Conservation (phyloP, 805 yeast species). For the Candida methanosorbosa region DNA sequence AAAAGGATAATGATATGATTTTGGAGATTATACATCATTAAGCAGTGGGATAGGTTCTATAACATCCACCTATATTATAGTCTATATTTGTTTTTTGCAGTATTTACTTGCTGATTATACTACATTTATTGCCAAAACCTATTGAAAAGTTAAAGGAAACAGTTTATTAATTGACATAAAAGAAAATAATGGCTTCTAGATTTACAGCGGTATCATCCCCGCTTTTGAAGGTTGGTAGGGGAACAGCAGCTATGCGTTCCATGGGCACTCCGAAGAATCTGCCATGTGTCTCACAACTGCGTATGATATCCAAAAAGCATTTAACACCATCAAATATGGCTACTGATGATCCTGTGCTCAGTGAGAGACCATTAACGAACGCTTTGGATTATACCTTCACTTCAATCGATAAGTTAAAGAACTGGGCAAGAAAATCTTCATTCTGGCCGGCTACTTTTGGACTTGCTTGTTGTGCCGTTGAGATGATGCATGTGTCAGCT, state of each 20-base stretch:
- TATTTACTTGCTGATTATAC: no score
- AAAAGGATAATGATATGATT: no score
- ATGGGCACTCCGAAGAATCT: not conserved
- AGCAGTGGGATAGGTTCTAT: no score
- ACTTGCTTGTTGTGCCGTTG: constrained; percentile 89
- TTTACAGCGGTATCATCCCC: not conserved
- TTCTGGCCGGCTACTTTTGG: constrained; percentile 94
- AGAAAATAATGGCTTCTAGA: not conserved
- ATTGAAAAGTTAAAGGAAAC: no score
- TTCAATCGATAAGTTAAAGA: constrained; percentile 70
- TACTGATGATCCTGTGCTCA: constrained; percentile 62
- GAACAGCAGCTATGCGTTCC: not conserved
- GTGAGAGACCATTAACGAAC: constrained; percentile 49
- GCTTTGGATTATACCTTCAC: constrained; percentile 78
- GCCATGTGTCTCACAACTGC: no score
- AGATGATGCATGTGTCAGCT: constrained; percentile 90
- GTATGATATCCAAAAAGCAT: constrained; percentile 5
- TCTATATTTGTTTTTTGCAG: no score
- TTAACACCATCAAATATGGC: constrained; percentile 47
- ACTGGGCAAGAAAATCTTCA: constrained; percentile 88
- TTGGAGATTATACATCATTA: no score
- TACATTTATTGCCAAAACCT: no score
- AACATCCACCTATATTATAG: no score
- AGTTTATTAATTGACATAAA: no score
- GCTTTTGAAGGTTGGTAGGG: not conserved